Conservation (phyloP, 1,284 basidiomycete genomes). For the Mycena sp. region DNA sequence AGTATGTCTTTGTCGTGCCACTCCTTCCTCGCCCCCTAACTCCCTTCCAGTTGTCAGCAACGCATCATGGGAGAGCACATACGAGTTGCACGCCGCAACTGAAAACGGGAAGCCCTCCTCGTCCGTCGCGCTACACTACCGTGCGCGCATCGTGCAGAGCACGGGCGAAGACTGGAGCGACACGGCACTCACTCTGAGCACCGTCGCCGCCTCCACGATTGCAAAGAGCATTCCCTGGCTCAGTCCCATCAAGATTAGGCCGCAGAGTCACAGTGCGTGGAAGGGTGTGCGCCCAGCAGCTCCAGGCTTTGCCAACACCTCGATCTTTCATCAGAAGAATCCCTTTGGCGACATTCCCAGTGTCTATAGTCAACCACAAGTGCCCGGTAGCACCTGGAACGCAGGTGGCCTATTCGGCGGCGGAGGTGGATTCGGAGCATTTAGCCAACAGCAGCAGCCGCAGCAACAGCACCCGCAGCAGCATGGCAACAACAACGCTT, state of each 20-base stretch:
- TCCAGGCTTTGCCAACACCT: neutral
- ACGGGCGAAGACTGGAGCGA: slow-evolving; percentile 71
- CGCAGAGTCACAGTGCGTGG: slow-evolving; percentile 18
- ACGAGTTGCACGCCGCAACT: slow-evolving; percentile 65
- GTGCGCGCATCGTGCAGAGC: slow-evolving; percentile 60
- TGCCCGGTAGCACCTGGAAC: too few species aligned
- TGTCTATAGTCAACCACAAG: too few species aligned
- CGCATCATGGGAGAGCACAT: slow-evolving; percentile 61
- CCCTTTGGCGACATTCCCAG: too few species aligned
- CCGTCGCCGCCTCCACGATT: slow-evolving; percentile 48
- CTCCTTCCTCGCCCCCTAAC: neutral
- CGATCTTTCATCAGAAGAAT: too few species aligned
- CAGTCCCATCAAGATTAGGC: slow-evolving; percentile 43
- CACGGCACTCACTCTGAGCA: slow-evolving; percentile 62
- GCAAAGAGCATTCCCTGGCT: slow-evolving; percentile 47
- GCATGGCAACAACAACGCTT: neutral
- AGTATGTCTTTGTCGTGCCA: slow-evolving; percentile 46
- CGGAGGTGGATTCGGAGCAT: neutral
- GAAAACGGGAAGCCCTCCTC: slow-evolving; percentile 53
- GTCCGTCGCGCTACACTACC: slow-evolving; percentile 61
- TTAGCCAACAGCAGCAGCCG: slow-evolving; percentile 11
- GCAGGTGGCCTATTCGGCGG: too few species aligned
- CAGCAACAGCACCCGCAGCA: slow-evolving; percentile 23
- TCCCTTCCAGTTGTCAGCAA: slow-evolving; percentile 55
- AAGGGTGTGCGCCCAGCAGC: neutral